Evolutionary conservation across 345 rosid genomes (phyloP).

Genomic region (Alliaria petiolata): DNA sequence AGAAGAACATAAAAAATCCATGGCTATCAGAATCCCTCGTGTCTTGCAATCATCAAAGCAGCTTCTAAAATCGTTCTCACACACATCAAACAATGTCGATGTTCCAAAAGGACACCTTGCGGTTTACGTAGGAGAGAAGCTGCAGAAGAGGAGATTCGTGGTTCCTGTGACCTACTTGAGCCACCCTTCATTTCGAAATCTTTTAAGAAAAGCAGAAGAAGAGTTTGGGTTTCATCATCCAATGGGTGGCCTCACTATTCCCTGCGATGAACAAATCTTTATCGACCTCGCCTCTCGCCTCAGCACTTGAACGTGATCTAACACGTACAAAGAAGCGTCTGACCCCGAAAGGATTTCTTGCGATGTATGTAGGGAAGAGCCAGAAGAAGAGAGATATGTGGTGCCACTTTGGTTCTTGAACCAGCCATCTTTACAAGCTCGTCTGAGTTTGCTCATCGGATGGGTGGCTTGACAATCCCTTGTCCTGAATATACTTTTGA

Average conservation of each 20-base stretch:
- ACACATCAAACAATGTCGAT: not conserved
- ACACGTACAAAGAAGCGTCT: no score
- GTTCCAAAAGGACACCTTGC: conserved; percentile 34
- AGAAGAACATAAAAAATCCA: not conserved
- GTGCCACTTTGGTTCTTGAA: no score
- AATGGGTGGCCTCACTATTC: conserved; percentile 41
- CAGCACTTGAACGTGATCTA: not conserved
- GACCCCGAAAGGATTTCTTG: no score
- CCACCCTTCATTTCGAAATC: conserved; percentile 37
- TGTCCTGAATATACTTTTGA: no score
- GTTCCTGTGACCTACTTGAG: conserved; percentile 42
- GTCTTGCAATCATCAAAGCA: conserved; percentile 17
- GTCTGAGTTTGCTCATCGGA: no score
- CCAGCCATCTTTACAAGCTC: no score
- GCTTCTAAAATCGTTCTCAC: not conserved
- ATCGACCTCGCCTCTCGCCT: conserved; percentile 31
- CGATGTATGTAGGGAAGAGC: no score
- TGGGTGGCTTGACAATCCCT: no score
- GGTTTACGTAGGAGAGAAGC: conserved; percentile 41
- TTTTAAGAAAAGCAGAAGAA: conserved; percentile 27
- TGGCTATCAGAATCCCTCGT: not conserved
- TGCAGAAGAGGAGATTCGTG: conserved; percentile 35
- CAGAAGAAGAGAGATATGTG: no score
- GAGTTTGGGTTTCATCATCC: conserved; percentile 11
- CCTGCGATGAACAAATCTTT: conserved; percentile 42